Conservation (phyloP, 1,284 basidiomycete genomes). For the Boletus sp. region DNA sequence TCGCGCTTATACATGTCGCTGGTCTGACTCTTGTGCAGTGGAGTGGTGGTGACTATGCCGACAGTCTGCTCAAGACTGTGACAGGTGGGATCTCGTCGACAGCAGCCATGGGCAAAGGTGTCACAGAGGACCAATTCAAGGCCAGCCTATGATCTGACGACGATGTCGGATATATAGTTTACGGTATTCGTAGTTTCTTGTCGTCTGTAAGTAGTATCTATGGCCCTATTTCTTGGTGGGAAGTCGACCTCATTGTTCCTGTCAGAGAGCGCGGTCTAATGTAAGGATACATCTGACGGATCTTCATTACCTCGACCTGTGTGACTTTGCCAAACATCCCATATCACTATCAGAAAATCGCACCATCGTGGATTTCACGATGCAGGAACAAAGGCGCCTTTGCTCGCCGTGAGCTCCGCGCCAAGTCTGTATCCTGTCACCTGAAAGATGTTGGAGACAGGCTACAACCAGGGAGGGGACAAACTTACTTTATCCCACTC, state of each 20-base stretch:
- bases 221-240: slow-evolving; percentile 5
- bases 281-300: slow-evolving; percentile 2
- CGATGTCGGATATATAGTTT: not conserved
- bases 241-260: slow-evolving; percentile 2
- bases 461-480: not conserved
- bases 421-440: slow-evolving; percentile 84
- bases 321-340: not conserved
- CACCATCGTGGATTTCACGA: slow-evolving; percentile 19
- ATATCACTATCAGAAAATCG: not conserved
- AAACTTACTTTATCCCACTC: slow-evolving; percentile 87
- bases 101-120: slow-evolving; percentile 91
- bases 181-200: not conserved
- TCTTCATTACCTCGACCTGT: slow-evolving; percentile 6
- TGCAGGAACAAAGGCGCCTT: slow-evolving; percentile 52
- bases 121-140: slow-evolving; percentile 87
- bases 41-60: slow-evolving; percentile 93
- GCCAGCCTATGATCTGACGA: slow-evolving; percentile 46
- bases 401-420: slow-evolving; percentile 73
- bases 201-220: slow-evolving; percentile 3
- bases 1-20: slow-evolving; percentile 1
- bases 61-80: slow-evolving; percentile 89
- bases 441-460: slow-evolving; percentile 34
- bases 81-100: slow-evolving; percentile 95
- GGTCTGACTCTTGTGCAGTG: slow-evolving; percentile 49
- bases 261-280: not conserved